Base-by-base conservation (phyloP, 306 rosid species). In the Castanea crenata region DNA sequence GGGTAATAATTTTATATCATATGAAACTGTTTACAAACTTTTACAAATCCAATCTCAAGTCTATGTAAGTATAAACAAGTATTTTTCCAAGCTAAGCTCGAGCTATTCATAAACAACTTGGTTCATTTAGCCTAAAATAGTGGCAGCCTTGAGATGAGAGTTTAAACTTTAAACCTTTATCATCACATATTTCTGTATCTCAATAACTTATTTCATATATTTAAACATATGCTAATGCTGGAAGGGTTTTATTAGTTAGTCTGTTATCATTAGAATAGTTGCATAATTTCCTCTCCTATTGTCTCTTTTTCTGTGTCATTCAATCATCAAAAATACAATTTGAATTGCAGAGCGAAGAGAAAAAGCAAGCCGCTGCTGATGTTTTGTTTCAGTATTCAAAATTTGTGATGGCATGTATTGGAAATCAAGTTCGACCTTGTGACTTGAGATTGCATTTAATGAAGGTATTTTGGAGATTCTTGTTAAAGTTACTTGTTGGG, bases 361-460 rank as follows among this genome's bases (percentile, higher is more conserved):
- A 84, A 81, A 95, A 91, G 88, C 94, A 93, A 86, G 94, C 94
- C 69, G 93, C 97, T 65, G 99, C 98, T 29, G 98, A 91, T 79
- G 94, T 89, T 11, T 74, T 93, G 89, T 92, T 83, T 84, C 87
- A 89, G 32, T 91, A 95, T 74, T 95, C 99, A 35, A 95, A 80
- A 87, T 93, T 95, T 85, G 97, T 84, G 69, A 86, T 93, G 90
- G 97, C 90, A 0, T 87, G 94, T 76, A 86, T 95, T 38, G 98
- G 99, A 80, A 79, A 82, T 79, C 92, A 79, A 83, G 89, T 84
- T 63, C 92, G 90, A 54, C 96, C 97, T 19, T 90, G 93, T 54
- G 97, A 93, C 83, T 77, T 95, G 87, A 80, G 98, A 84, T 75
- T 93, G 86, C 98, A 95, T 86, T 84, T 95, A 85, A 95, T 95